A percentile compares a stretch with the other conserved stretches of the same genome.
Conservation (phyloP, 352 stramenopile species). For the Thalassiosira livingstoniorum region DNA sequence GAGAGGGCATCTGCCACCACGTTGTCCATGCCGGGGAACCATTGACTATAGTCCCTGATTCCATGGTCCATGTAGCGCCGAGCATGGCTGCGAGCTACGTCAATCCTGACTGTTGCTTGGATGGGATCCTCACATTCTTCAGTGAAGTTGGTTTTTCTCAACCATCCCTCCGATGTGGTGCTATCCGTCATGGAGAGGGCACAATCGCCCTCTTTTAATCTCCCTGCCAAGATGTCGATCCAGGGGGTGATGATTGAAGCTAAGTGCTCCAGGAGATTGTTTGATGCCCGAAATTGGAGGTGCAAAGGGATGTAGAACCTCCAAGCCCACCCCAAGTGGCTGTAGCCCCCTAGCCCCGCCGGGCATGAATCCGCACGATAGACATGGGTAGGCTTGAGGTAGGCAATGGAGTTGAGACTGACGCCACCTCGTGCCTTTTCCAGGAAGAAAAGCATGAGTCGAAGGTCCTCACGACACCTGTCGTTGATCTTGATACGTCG, state of each 20-base stretch:
- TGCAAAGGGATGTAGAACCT: conserved; percentile 89
- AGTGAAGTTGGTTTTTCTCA: not conserved
- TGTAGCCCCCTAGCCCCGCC: conserved; percentile 63
- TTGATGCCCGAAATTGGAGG: conserved; percentile 85
- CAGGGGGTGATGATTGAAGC: not conserved
- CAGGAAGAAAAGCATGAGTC: not conserved
- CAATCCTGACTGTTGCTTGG: conserved; percentile 47
- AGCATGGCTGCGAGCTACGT: not conserved
- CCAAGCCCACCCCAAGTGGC: conserved; percentile 77
- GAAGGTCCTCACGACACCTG: not conserved
- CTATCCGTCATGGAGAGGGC: conserved; percentile 18
- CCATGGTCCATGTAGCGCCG: conserved; percentile 57
- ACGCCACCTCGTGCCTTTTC: not conserved
- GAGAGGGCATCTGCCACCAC: conserved; percentile 35
- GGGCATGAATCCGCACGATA: conserved; percentile 61
- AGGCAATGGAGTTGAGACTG: not conserved
- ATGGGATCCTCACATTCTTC: conserved; percentile 41
- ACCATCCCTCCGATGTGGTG: conserved; percentile 11
- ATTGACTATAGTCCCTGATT: conserved; percentile 69
- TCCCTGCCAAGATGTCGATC: not conserved
- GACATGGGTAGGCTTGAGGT: not conserved
- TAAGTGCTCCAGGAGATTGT: conserved; percentile 78
- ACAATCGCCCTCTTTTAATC: not conserved
- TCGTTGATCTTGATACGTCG: not conserved
- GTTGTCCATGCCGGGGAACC: conserved; percentile 78